Evolutionary conservation across 176 grass and related monocot species (phyloP), one percentile per base, ranked within the genome.

Genomic region (Eragrostis curvula): DNA sequence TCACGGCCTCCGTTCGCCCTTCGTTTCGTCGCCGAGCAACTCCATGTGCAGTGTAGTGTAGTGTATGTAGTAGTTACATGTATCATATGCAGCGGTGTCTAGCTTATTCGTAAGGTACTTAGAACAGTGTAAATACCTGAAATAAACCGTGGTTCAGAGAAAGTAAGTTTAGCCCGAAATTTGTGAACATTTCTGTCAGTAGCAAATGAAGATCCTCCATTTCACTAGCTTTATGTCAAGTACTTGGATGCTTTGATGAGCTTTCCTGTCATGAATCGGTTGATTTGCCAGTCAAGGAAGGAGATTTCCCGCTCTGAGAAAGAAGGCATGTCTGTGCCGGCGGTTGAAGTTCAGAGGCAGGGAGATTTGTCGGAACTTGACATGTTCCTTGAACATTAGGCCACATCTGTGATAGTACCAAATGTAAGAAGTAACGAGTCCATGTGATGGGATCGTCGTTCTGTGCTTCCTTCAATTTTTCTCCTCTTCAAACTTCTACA

Each of bases 121-220:
- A 90, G 84, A 86, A 60, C 68, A 79, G 42, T 79, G 84, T 86
- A 85, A 65, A 90, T 86, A 90, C 73, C 67, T 73, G 58, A 20
- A 89, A 78, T 90, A 90, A 90, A 57, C 45, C 20, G 9, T 40
- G 29, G 55, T 73, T 50, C 58, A 73, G 71, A 3, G 24, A 41
- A 47, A 45, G 47, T 81, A 86, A 82, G 28, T 47, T 72, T 56
- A 56, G 14, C 63, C 45, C 59, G 8, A 63, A 77, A 30, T 28
- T 36, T 36, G 40, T 49, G 60, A 73, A 71, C 71, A 40, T 64
- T 12, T 12, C 5, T 75, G 79, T 20, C 41, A 43, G 59, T 36
- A 58, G 73, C 30, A 47, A 47, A 36, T 49, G 66, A 45, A 80
- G 41, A 6, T 1, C 27, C 39, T 47, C 10, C 4, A 21, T 43